Conservation (phyloP, 2,329 filamentous ascomycete species). For the Parafenestella ontariensis region DNA sequence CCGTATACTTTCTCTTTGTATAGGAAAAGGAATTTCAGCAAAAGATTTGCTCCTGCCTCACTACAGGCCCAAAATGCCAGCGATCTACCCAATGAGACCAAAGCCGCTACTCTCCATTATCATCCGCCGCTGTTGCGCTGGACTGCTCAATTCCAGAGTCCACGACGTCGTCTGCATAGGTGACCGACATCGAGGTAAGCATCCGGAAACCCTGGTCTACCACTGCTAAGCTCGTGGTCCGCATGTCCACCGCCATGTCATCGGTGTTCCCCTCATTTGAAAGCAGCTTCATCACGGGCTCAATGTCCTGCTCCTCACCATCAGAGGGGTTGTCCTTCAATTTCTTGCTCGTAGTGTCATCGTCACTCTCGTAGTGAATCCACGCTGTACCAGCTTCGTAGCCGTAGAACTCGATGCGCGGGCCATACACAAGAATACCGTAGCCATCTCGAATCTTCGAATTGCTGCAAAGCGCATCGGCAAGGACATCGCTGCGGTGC, state of each 20-base stretch:
- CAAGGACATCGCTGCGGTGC: constrained; percentile 31
- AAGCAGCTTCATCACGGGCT: background rate
- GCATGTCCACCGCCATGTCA: constrained; percentile 13
- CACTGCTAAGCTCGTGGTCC: background rate
- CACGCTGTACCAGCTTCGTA: constrained; percentile 16
- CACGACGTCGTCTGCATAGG: background rate
- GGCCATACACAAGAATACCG: constrained; percentile 34
- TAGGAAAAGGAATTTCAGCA: no score
- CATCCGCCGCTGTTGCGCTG: background rate
- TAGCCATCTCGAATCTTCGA: constrained; percentile 22
- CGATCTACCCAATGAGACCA: background rate
- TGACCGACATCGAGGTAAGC: constrained; percentile 3
- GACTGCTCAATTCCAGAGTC: background rate
- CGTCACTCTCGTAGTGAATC: background rate
- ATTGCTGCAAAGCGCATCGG: constrained; percentile 18
- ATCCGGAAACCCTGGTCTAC: constrained; percentile 9
- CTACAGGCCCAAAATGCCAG: background rate
- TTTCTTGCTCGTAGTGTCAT: background rate
- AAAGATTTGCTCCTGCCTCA: background rate
- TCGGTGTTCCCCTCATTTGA: background rate
- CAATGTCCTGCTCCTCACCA: background rate
- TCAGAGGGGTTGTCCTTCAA: background rate
- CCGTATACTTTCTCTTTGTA: no score
- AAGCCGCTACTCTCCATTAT: background rate
- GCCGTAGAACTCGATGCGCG: constrained; percentile 32